Evolutionary conservation across 164 flowering plant species (phyloP).

Genomic region (Tinospora cordifolia): DNA sequence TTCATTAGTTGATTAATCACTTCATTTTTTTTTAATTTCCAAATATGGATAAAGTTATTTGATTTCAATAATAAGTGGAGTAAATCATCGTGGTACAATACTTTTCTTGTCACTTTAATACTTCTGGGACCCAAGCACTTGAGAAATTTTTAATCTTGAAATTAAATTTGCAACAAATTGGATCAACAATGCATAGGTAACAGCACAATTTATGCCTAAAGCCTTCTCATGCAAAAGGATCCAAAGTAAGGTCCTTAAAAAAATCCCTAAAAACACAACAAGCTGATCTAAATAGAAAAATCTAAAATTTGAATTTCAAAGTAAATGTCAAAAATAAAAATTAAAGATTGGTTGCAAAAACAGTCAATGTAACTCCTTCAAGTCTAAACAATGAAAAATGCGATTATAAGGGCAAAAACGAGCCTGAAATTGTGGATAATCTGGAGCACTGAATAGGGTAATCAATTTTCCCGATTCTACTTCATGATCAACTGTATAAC

Average conservation of each 20-base stretch:
- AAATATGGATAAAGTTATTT: too few species aligned
- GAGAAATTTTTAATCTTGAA: too few species aligned
- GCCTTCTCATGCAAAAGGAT: neutral
- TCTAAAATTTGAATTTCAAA: neutral
- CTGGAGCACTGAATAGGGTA: constrained; percentile 94
- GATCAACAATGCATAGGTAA: neutral
- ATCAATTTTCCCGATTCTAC: constrained; percentile 84
- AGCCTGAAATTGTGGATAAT: constrained; percentile 98
- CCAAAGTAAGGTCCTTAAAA: neutral
- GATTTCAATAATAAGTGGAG: too few species aligned
- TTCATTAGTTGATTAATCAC: too few species aligned
- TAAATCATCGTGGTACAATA: too few species aligned
- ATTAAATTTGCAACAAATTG: neutral
- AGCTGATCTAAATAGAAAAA: neutral
- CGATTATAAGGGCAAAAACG: neutral
- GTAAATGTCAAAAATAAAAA: neutral
- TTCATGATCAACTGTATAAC: constrained; percentile 90
- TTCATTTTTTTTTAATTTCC: too few species aligned
- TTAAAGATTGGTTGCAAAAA: neutral
- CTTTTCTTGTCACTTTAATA: too few species aligned
- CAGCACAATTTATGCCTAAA: neutral
- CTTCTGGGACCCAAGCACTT: too few species aligned
- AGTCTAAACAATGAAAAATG: neutral
- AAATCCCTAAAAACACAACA: too few species aligned
- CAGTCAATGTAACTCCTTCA: neutral